Base-by-base conservation (phyloP, 805 yeast genomes). In the Yamadazyma philogaea region DNA sequence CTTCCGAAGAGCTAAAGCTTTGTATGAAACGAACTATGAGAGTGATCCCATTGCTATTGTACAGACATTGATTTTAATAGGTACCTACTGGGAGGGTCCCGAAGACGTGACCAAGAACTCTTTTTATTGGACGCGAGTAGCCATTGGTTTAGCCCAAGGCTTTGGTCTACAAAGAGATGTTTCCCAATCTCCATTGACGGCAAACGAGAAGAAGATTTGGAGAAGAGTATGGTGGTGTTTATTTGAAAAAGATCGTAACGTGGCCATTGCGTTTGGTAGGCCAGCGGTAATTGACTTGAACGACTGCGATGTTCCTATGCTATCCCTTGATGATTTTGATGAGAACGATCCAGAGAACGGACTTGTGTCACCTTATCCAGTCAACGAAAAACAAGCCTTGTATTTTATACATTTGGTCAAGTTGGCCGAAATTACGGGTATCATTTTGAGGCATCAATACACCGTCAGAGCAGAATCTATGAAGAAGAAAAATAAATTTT, bases 201-300 rank as follows among this genome's bases (percentile, higher is more conserved):
- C 62, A 19, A 42, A 60, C 37, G 66, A 69, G 34, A 66, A 64
- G 51, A 76, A 76, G 46, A 56, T 80, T 30, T 79, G 83, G 74
- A 74, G 82, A 50, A 67, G 89, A 33, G 69, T 84, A 11, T 86
- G 89, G 87, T 86, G 95, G 95, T 70, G 79, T 47, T 62, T 87
- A 16, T 82, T 81, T 57, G 77, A 79, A 45, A 80, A 86, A 51
- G 95, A 86, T 60, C 66, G 87, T 18, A 68, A 77, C 31, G 78
- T 81, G 7, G 80, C 89, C 2, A 74, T 83, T 39, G 87, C 89
- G 0, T 80, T 81, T 61, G 90, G 93, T 12, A 70, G 89, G 43
- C 93, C 95, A 0, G 62, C 77, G 5, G 69, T 75, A 52, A 81
- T 87, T 37, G 82, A 81, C 51, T 67, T 84, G 47, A 83, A 79